Percentiles rank a stretch among this genome's conserved stretches.
These are phyloP conservation scores for Penicillium sp. DNA, from an alignment of 2,329 filamentous ascomycete genomes.

Conservation along the genomic window DNA sequence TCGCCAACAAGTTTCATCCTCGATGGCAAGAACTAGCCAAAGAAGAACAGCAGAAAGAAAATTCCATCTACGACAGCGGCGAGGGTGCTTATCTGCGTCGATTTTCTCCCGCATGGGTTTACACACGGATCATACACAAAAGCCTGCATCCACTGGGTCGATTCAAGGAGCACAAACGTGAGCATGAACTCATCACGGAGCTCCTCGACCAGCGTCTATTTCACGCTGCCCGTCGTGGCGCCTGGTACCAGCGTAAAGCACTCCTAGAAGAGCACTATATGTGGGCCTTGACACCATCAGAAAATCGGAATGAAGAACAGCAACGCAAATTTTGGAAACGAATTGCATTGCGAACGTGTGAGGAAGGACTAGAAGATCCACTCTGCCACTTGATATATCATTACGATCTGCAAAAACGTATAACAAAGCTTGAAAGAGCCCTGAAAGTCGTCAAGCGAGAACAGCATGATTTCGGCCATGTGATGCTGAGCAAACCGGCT, in stretches of 20 bases:
- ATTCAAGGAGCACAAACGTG: slow-evolving; percentile 75
- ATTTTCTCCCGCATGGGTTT: slow-evolving; percentile 89
- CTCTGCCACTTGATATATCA: slow-evolving; percentile 92
- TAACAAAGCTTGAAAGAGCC: slow-evolving; percentile 85
- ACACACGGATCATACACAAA: slow-evolving; percentile 91
- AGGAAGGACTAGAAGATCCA: slow-evolving; percentile 80
- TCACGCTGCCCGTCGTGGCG: slow-evolving; percentile 78
- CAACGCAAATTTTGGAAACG: slow-evolving; percentile 83
- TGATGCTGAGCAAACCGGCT: slow-evolving; percentile 71
- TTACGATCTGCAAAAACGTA: slow-evolving; percentile 89
- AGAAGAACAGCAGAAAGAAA: slow-evolving; percentile 78
- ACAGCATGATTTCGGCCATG: slow-evolving; percentile 91
- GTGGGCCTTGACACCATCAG: slow-evolving; percentile 58
- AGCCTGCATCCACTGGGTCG: slow-evolving; percentile 75
- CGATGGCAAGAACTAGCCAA: slow-evolving; percentile 74
- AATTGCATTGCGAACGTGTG: slow-evolving; percentile 76
- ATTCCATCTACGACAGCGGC: slow-evolving; percentile 72
- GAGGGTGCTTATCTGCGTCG: slow-evolving; percentile 87
- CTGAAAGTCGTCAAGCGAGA: slow-evolving; percentile 79
- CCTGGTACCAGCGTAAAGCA: slow-evolving; percentile 95
- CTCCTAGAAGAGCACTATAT: slow-evolving; percentile 95
- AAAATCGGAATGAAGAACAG: slow-evolving; percentile 53
- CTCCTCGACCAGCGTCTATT: slow-evolving; percentile 81
- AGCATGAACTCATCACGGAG: slow-evolving; percentile 72
- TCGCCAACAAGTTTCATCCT: slow-evolving; percentile 73